Conservation (phyloP, 1,284 basidiomycete species). For the Fomitiporia mediterranea region DNA sequence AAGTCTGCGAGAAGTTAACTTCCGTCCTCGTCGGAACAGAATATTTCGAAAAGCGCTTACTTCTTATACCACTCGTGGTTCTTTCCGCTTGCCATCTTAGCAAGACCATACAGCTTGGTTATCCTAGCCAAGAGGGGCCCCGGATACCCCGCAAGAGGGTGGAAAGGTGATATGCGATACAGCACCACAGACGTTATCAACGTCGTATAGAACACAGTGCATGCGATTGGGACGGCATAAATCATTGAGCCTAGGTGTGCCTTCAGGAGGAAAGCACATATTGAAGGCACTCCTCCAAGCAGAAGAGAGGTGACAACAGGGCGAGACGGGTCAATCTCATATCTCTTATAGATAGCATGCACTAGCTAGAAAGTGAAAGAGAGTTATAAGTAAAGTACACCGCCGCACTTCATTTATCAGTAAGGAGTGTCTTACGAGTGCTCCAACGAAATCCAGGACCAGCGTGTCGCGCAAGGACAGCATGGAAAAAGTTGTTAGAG, state of each 20-base stretch:
- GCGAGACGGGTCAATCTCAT: slow-evolving; percentile 4
- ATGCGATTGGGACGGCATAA: not conserved
- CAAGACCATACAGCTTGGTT: slow-evolving; percentile 21
- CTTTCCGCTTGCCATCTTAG: slow-evolving; percentile 18
- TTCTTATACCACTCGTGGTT: slow-evolving; percentile 20
- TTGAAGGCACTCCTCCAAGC: slow-evolving; percentile 5
- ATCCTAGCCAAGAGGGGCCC: slow-evolving; percentile 24
- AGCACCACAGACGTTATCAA: slow-evolving; percentile 10
- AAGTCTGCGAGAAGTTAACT: slow-evolving; percentile 1
- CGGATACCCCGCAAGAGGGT: slow-evolving; percentile 25
- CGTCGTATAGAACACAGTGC: slow-evolving; percentile 9
- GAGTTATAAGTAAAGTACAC: too few relatives aligned
- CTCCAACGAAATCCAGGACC: not conserved
- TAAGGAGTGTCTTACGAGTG: not conserved
- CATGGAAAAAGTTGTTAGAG: too few relatives aligned
- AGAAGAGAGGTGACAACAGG: not conserved
- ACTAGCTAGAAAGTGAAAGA: not conserved
- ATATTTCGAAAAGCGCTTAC: not conserved
- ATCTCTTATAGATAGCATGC: slow-evolving; percentile 14
- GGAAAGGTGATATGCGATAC: slow-evolving; percentile 27
- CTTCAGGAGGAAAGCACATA: not conserved
- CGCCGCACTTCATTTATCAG: too few relatives aligned
- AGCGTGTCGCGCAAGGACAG: slow-evolving; percentile 2
- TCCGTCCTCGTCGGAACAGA: not conserved
- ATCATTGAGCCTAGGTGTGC: not conserved